Base-by-base conservation (phyloP, 2,329 filamentous ascomycete species). In the Hypoxylon sp. region DNA sequence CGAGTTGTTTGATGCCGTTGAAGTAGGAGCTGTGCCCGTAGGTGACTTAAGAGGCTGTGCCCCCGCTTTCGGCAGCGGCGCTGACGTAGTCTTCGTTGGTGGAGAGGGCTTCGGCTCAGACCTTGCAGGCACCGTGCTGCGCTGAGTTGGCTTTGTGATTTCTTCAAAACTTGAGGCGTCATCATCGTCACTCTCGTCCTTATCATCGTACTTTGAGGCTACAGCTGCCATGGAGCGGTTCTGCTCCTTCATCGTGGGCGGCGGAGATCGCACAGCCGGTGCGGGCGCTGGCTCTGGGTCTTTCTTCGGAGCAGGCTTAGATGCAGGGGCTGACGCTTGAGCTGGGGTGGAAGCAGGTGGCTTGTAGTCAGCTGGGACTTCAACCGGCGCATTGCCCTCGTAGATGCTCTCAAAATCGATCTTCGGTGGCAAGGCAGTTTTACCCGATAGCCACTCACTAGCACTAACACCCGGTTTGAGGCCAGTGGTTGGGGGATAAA, bases 391-490 rank as follows among this genome's bases (percentile, higher is more conserved):
- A 68, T 88, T 88, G 60, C 94, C 94, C 43, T 97, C 93, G 80
- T 97, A 98, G 51, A 98, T 80, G 75, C 92, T 94, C 80, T 97
- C 94, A 74, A 99, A 88, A 72, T 96, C 95, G 77, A 99, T 94
- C 86, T 97, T 98, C 66, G 94, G 86, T 6, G 96, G 94, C 45
- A 97, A 81, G 6, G 85, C 93, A 14, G 91, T 91, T 83, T 97
- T 96, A 70, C 96, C 96, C 13, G 86, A 85, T 58, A 97, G 86
- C 94, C 94, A 99, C 73, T 98, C 94, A 49, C 86, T 82, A 43
- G 92, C 88, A 61, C 89, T 91, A 76, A 97, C 88, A 65, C 91
- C 94, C 53, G 96, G 89, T 81, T 93, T 97, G 59, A 87, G 79
- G 67, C 96, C 95, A 61, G 86, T 85, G 11, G 94, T 91, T 10